Base-by-base conservation (phyloP, 2,329 filamentous ascomycete genomes). In the Fonsecaea erecta region DNA sequence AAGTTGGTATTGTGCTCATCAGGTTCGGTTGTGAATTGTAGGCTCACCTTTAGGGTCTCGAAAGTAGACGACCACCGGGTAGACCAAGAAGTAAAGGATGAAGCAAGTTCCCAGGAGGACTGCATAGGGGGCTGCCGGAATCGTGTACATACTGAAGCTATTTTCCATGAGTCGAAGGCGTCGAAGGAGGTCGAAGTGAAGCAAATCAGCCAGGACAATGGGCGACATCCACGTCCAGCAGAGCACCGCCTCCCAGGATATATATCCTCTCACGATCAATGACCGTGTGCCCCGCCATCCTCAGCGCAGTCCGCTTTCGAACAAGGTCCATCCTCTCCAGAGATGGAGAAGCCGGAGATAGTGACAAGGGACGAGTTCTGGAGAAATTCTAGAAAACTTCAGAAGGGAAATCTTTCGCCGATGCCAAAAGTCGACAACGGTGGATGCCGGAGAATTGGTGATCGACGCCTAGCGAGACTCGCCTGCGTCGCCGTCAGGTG, bases 31-130 rank as follows among this genome's bases (percentile, higher is more conserved):
- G 21, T 57, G 18, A n/a, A 34, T 8, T 26, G n/a, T 5, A 12
- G 28, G n/a, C 35, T 21, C 35, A 57, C 54, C 80, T 76, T 83
- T 83, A 0, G 74, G 71, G 70, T 84, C 82, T 30, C 75, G 73
- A 62, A 82, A 78, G 68, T 84, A 83, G 16, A 76, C 71, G 30
- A 79, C 52, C 7, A 81, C 59, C 1, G 80, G 81, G 51, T 74
- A 76, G 30, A 81, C 32, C 24, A 82, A 52, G 48, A 81, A 78
- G 63, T 79, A 81, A 48, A 71, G 11, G 24, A 79, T 60, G 12
- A 71, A 18, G 32, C 37, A 30, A 24, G 56, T 28, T 24, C 43
- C 21, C 26, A 59, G 24, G 21, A 58, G 18, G 35, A 53, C 54
- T 24, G 40, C 32, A 30, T 48, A 34, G 16, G 59, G 37, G 37